Percentiles rank a stretch among this genome's conserved stretches.
These are phyloP conservation scores for Beauveria pseudobassiana DNA, from an alignment of 2,329 filamentous ascomycete species.

Conservation along the genomic window DNA sequence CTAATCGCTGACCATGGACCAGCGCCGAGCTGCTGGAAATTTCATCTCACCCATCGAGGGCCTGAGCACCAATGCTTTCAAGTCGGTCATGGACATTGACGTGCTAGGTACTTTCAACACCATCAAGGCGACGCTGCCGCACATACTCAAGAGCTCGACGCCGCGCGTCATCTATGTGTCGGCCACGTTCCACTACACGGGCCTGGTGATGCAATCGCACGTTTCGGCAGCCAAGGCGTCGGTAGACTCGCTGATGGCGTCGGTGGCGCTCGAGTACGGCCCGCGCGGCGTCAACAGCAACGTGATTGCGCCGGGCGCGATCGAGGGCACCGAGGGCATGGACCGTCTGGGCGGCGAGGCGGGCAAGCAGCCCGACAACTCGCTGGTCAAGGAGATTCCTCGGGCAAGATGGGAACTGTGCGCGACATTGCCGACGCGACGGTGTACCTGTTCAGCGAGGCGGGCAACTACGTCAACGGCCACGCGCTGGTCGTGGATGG, in stretches of 20 bases:
- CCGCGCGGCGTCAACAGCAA: conserved; percentile 83
- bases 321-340: conserved; percentile 77
- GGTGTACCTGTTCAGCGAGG: conserved; percentile 78
- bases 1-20: neutral
- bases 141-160: conserved; percentile 66
- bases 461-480: conserved; percentile 80
- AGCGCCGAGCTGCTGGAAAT: conserved; percentile 90
- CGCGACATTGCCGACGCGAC: conserved; percentile 91
- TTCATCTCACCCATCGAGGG: conserved; percentile 81
- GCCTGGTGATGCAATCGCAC: conserved; percentile 78
- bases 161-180: conserved; percentile 86
- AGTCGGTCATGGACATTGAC: conserved; percentile 93
- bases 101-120: conserved; percentile 92
- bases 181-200: conserved; percentile 86
- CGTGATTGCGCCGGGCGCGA: conserved; percentile 80
- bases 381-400: conserved; percentile 49
- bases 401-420: conserved; percentile 69
- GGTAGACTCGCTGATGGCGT: conserved; percentile 75
- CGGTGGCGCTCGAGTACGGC: conserved; percentile 81
- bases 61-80: conserved; percentile 84
- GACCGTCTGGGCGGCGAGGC: conserved; percentile 46
- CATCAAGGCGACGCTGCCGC: conserved; percentile 80
- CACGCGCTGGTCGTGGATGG: conserved; percentile 70
- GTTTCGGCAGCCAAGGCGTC: conserved; percentile 88
- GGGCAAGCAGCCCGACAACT: conserved; percentile 20